Evolutionary conservation across 164 flowering plant species (phyloP), one percentile per base, ranked within the genome.

Genomic region (Liriodendron chinense): DNA sequence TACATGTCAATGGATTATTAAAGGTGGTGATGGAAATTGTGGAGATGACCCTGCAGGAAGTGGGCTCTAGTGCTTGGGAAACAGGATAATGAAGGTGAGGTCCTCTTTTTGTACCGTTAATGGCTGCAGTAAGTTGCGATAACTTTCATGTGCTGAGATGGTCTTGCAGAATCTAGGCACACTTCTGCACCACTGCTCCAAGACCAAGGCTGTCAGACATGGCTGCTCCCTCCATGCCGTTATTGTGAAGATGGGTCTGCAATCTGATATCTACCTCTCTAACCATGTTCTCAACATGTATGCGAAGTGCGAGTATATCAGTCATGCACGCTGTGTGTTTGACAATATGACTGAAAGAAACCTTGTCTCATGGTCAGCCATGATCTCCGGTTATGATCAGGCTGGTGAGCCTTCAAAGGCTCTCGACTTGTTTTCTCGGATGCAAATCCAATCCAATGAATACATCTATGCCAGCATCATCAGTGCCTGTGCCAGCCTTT

Each of bases 321-420:
- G n/a, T 2, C 10, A 47, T 43, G 93, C 97, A 18, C 86, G 74
- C 25, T 70, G 76, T 16, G 53, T 87, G 75, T 92, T 92, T 26
- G 90, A 89, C 24, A 89, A 88, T 78, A 92, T 90, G 94, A 49
- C 88, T 21, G 78, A 86, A 1, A 81, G 84, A 82, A 92, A 90
- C 73, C 76, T 92, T 2, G 93, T 90, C 1, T 86, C 94, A 0
- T 93, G 96, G 96, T 88, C 94, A 0, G 91, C 93, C 59, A 78
- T 93, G 80, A 87, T 91, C 22, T 88, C 96, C 53, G 97, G 96
- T 9, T 87, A 83, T 80, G 85, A 82, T 72, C 97, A 91, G 68
- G 78, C 75, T 6, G 85, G 86, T 25, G 56, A 82, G 53, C 88
- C 84, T 20, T 18, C 9, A 0, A 62, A 76, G 80, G 91, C 93